Conservation (phyloP, 164 flowering plant species). For the Dillenia suffruticosa region DNA sequence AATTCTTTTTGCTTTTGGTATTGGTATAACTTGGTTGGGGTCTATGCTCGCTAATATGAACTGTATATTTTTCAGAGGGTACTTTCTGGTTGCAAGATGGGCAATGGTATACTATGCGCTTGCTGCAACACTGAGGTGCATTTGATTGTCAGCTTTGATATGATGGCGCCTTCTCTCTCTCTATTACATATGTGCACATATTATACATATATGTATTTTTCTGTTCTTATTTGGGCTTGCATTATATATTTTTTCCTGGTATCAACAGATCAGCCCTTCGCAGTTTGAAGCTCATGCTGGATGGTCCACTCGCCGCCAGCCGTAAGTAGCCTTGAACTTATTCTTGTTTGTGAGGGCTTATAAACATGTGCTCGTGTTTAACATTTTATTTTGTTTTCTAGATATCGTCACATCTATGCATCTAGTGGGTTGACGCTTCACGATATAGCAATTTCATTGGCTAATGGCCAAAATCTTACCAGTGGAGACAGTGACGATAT, state of each 20-base stretch:
- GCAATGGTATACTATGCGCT: constrained; percentile 72
- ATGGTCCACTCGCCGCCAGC: constrained; percentile 89
- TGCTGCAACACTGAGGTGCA: constrained; percentile 66
- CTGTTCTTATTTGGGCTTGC: neutral
- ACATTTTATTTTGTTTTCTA: constrained; percentile 27
- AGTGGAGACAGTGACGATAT: constrained; percentile 62
- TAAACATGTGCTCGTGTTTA: neutral
- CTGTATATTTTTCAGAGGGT: constrained; percentile 37
- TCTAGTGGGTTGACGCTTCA: constrained; percentile 80
- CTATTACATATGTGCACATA: too few species aligned
- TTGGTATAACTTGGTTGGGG: neutral
- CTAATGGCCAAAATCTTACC: constrained; percentile 56
- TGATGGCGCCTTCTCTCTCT: too few species aligned
- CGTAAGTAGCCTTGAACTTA: constrained; percentile 50
- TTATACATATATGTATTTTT: too few species aligned
- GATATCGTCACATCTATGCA: constrained; percentile 85
- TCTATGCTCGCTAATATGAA: neutral
- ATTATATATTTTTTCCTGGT: neutral
- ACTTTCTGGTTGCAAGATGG: constrained; percentile 71
- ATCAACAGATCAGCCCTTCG: constrained; percentile 81
- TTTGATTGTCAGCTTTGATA: neutral
- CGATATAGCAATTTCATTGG: constrained; percentile 71
- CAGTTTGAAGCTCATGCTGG: constrained; percentile 98
- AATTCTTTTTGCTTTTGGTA: neutral
- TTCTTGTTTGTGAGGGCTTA: neutral